Base-by-base conservation (phyloP, 2,329 filamentous ascomycete genomes). In the Talaromyces sp. region DNA sequence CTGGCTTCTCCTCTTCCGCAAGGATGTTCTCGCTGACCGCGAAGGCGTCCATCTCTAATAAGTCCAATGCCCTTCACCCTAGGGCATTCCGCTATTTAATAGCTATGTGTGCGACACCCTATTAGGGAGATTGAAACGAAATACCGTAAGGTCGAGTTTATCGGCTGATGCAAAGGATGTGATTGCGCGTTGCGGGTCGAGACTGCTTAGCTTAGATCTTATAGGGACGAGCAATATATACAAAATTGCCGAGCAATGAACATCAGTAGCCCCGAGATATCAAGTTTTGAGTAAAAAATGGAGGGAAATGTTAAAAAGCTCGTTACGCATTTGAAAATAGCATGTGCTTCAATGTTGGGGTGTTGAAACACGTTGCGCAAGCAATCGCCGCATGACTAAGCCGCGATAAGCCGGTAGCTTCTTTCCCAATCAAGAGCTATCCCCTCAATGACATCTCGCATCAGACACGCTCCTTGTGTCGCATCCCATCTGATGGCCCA, bases 1-100 rank as follows among this genome's bases (percentile, higher is more conserved):
- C 70, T 69, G 72, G 71, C 63, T 69, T 69, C 49, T 73, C 72
- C 27, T 70, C 64, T 43, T 73, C 73, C 64, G 75, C 72, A 56
- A 75, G 71, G 63, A 78, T 74, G 67, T 73, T 72, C 70, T 80
- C 80, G 57, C 76, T 76, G 43, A 79, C 74, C 41, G 77, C 77
- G 63, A 82, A 77, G 37, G 75, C 73, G 69, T 82, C 80, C 80
- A 82, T 82, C 59, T 68, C 69, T 58, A 7, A 8, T 47, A 50
- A 14, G 64, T 14, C 60, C 39, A 27, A 47, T 54, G n/a, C 41
- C 37, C 43, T 13, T 37, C 52, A 35, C 14, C 22, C 19, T 61
- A 60, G 63, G 33, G 49, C 64, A 68, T 66, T 22, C 45, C 62
- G 37, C 49, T 43, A n/a, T 3, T n/a, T 33, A 6, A 50, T 16